Base-by-base conservation (phyloP, 371 early-diverging fungal genomes). In the Amoeboaphelidium occidentale region DNA sequence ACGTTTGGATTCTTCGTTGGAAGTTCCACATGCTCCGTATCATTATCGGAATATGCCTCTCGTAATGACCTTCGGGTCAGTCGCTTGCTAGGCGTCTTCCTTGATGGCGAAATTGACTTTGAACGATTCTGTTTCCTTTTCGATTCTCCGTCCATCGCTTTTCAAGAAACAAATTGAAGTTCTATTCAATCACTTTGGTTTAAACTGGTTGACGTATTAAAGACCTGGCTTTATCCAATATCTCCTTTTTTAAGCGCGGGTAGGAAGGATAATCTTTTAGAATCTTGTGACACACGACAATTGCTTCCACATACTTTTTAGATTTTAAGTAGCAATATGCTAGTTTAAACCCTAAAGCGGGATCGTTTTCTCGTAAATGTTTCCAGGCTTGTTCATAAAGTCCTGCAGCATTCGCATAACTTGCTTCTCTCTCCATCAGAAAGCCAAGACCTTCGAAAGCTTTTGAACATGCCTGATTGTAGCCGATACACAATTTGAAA, bases 301-400 rank as follows among this genome's bases (percentile, higher is more conserved):
- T 63, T 3, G 66, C 66, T 39, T 68, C 69, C 1, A 61, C 60
- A 46, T 52, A 60, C 43, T 58, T 53, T 42, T 63, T 62, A 0
- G 66, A 66, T 49, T 68, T 68, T 46, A 68, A 44, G 45, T 61
- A 59, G 46, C 64, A 66, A 52, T 64, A 68, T 0, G 69, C 69
- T 25, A 68, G 51, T 52, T 66, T 65, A 55, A 57, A 68, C 3
- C 69, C 69, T 23, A 63, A 63, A 0, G 59, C 53, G 13, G 69
- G 58, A 51, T 58, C 62, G 14, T 58, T 27, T 47, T 67, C 59
- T 12, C 56, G 39, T 28, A 63, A 56, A 25, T 63, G 50, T 47
- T 58, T 57, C 66, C 66, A 68, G 12, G 64, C 64, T 22, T 43
- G 50, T 14, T 57, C 54, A 56, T 68, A 68, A 27, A 60, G 51